Evolutionary conservation across 768 basidiomycete genomes (phyloP), one percentile per base, ranked within the genome.

Genomic region (Phaeotremella skinneri): DNA sequence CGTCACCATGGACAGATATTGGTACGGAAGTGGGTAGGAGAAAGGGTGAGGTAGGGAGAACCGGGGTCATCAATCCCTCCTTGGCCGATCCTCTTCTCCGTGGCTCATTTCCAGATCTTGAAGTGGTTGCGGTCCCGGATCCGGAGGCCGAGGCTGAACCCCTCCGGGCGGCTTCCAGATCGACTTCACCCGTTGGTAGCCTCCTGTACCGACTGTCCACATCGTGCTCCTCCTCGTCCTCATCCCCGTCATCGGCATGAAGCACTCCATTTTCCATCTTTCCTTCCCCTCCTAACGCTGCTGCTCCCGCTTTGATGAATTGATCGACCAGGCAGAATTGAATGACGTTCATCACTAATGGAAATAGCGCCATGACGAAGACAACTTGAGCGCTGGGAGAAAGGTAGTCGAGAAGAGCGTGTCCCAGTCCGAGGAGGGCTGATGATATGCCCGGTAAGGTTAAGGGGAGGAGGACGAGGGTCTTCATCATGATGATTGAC

Each of bases 251-350:
- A 2, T 42, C 53, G 27, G 9, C 49, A 17, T 25, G 31, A 25
- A 37, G 21, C 16, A 17, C n/a, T 23, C 41, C n/a, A 23, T 5
- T 9, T 55, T 55, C 41, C 16, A 5, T 23, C 14, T 37, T 25
- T 5, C 27, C 53, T 9, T 30, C 25, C 7, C 5, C 21, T 17
- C 42, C 53, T 9, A 9, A 7, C 42, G 53, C 39, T 4, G 41
- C 39, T 4, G 53, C 32, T 16, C 65, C 63, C 21, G 63, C 68
- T 53, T 76, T 76, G 68, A 76, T 72, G 43, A 76, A 61, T 47
- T 69, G 68, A 53, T 96, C 91, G 58, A 96, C 92, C 51, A 96
- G 80, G 85, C 92, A 92, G 82, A 97, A 97, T 74, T 98, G 94
- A 11, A 76, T 21, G 25, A 77, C 58, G 49, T 78, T 79, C 78